Evolutionary conservation across 176 grass and related monocot genomes (phyloP).

Genomic region (Thalia dealbata): DNA sequence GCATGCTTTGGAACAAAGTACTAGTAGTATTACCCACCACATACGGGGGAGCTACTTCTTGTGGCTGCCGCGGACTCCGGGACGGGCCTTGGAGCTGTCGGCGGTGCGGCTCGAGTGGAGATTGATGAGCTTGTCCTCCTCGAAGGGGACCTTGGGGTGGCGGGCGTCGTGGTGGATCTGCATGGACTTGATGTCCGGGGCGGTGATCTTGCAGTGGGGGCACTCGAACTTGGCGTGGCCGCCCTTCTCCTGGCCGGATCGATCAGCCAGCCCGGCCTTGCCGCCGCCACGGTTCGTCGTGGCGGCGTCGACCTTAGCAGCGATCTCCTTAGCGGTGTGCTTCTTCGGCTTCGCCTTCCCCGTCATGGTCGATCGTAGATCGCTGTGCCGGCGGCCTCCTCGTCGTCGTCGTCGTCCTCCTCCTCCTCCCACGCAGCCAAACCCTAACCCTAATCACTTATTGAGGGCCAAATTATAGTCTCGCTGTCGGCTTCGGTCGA

Average conservation of each 20-base stretch:
- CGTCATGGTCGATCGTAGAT: constrained; percentile 36
- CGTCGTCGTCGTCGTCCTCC: not conserved
- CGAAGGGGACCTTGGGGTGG: constrained; percentile 90
- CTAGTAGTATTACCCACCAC: not conserved
- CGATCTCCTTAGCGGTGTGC: constrained; percentile 99
- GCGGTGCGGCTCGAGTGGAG: constrained; percentile 33
- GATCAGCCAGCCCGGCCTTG: constrained; percentile 66
- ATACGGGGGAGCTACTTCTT: constrained; percentile 53
- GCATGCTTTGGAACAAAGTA: not conserved
- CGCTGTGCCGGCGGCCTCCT: not conserved
- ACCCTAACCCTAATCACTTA: constrained; percentile 11
- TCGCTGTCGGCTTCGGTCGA: not conserved
- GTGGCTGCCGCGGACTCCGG: constrained; percentile 69
- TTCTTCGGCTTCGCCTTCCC: constrained; percentile 99
- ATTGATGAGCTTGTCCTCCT: constrained; percentile 65
- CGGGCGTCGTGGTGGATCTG: constrained; percentile 98
- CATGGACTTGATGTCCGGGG: constrained; percentile 89
- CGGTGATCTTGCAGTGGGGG: constrained; percentile 61
- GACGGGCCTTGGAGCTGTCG: constrained; percentile 39
- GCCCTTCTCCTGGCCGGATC: constrained; percentile 63
- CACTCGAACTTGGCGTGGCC: constrained; percentile 94
- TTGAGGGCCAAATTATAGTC: not conserved
- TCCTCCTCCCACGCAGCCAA: not conserved
- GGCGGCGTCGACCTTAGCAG: constrained; percentile 84
- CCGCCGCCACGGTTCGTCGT: constrained; percentile 87